A percentile compares a stretch with the other conserved stretches of the same genome.
These are phyloP conservation scores for Plasmodium billcollinsi DNA, from an alignment of 169 alveolate species.

Conservation along the genomic window DNA sequence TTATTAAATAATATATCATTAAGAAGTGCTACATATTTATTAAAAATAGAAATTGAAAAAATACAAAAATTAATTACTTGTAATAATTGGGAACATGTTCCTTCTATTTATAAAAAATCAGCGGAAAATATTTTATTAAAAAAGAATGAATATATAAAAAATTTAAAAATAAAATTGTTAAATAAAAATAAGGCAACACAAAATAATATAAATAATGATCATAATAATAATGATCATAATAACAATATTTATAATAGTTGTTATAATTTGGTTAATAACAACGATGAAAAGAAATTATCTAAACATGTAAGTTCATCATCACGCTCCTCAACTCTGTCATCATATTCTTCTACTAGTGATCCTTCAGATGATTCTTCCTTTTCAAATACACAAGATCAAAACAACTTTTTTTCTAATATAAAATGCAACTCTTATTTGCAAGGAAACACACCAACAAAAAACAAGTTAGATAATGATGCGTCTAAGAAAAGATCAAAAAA, in stretches of 20 bases:
- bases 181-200: background rate
- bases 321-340: no score
- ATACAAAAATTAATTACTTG: conserved; percentile 25
- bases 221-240: background rate
- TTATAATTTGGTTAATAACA: no score
- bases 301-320: no score
- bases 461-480: no score
- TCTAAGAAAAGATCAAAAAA: background rate
- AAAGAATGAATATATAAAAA: conserved; percentile 29
- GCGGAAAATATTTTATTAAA: conserved; percentile 18
- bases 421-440: no score
- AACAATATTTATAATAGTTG: no score
- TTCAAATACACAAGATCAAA: no score
- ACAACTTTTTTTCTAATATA: no score
- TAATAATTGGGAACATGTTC: conserved; percentile 27
- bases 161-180: conserved; percentile 3
- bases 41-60: conserved; percentile 21
- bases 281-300: no score
- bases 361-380: no score
- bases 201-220: conserved; percentile 1
- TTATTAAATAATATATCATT: conserved; percentile 16
- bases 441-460: no score
- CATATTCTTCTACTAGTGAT: no score
- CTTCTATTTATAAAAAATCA: conserved; percentile 53
- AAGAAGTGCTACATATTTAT: conserved; percentile 14